Base-by-base conservation (phyloP, 1,284 basidiomycete genomes). In the Ceraceosorus guamensis region DNA sequence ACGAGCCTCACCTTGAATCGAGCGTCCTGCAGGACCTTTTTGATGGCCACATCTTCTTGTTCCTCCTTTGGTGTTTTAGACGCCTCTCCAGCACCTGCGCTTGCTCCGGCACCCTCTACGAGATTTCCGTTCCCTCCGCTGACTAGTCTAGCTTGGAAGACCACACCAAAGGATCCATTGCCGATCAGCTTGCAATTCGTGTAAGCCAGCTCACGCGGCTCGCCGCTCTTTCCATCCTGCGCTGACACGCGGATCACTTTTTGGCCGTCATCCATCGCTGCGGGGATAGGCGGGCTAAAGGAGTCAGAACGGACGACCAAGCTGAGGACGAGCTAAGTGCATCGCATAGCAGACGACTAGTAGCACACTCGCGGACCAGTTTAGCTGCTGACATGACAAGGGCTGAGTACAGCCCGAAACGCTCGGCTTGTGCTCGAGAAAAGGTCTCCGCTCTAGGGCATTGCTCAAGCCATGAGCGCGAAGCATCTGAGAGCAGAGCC, bases 21-120 rank as follows among this genome's bases (percentile, higher is more conserved):
- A 83, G 98, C 98, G 82, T 98, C 93, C 82, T 98, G 93, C 67
- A 98, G 80, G 53, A 98, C 93, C 82, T 97, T 98, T 86, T 98
- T 98, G 83, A 98, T 98, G 55, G 93, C 93, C 73, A 98, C 95
- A 71, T 96, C 91, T 61, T 88, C 86, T 52, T 70, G 64, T 57
- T 61, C 62, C 6, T 68, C 66, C 44, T 68, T 66, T n/a, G 56
- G 52, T 34, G 53, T 56, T 34, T 37, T 46, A 13, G 51, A 52
- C 3, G 53, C 59, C 7, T 60, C 44, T 31, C 58, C 65, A 39
- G 50, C 50, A 18, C 57, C 53, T 34, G 54, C 52, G 18, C 50
- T 55, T 8, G 59, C 43, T 6, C 59, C 59, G 14, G 57, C 53
- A 5, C 60, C 60, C 35, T 59, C 60, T 2, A 61, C 57, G 4